Evolutionary conservation across 2,329 filamentous ascomycete genomes (phyloP).

Genomic region (Fusarium anguioides): DNA sequence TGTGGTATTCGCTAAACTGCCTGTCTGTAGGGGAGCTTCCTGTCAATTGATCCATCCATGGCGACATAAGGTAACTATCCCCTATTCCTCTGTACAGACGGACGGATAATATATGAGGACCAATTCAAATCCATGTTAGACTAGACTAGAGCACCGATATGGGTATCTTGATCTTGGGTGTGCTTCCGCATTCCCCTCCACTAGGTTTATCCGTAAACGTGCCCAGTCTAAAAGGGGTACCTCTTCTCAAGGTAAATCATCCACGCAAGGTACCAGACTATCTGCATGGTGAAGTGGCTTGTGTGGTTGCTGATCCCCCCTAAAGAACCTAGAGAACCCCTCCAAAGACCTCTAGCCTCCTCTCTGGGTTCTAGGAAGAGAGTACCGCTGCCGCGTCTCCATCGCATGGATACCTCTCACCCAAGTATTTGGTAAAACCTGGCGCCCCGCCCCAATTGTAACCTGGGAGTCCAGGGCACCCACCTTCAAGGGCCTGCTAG

Average conservation of each 20-base stretch:
- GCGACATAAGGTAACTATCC: too few species aligned
- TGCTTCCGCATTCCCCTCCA: conserved; percentile 33
- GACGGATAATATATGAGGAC: conserved; percentile 10
- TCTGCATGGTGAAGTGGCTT: conserved; percentile 33
- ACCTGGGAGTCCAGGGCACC: conserved; percentile 24
- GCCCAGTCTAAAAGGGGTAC: conserved; percentile 32
- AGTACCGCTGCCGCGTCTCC: conserved; percentile 40
- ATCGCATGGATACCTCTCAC: conserved; percentile 36
- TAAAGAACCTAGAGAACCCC: conserved; percentile 17
- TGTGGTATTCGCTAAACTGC: conserved; percentile 18
- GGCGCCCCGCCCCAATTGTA: conserved; percentile 36
- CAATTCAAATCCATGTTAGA: background rate
- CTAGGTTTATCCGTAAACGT: conserved; percentile 22
- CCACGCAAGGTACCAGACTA: conserved; percentile 30
- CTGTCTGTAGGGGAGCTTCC: conserved; percentile 1
- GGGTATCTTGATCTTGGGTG: conserved; percentile 16
- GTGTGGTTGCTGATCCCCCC: conserved; percentile 25
- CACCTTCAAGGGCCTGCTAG: conserved; percentile 33
- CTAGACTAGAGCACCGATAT: background rate
- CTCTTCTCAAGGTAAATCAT: conserved; percentile 27
- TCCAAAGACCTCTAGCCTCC: conserved; percentile 31
- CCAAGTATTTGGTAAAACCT: conserved; percentile 40
- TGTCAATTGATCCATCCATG: background rate
- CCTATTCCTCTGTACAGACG: conserved; percentile 8
- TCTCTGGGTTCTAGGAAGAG: conserved; percentile 22